phyloP scores from a whole-genome alignment of 257 asterid genomes.

The Lithospermum erythrorhizon region DNA sequence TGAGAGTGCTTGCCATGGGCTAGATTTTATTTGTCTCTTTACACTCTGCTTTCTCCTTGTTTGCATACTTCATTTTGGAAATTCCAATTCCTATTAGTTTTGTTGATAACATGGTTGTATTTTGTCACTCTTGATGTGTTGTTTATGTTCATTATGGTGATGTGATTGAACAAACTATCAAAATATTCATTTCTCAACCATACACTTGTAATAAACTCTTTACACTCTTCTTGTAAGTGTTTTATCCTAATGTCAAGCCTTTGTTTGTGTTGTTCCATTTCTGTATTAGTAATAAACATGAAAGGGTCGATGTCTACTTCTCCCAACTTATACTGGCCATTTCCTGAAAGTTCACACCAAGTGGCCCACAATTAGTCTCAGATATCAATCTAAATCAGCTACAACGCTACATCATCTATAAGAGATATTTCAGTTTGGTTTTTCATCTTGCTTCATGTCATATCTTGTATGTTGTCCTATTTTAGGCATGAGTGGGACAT shows the following conservation, averaged over 20 bases:
- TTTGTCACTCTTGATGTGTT: too few species aligned
- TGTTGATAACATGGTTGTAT: too few species aligned
- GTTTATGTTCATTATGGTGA: too few species aligned
- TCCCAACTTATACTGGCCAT: too few species aligned
- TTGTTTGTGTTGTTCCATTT: background rate
- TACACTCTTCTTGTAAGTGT: background rate
- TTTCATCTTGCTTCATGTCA: slow-evolving; percentile 8
- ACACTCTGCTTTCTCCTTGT: background rate
- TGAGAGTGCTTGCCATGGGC: background rate
- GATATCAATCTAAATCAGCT: background rate
- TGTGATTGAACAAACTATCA: too few species aligned
- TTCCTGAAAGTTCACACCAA: background rate
- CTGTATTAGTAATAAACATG: background rate
- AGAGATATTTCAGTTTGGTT: background rate
- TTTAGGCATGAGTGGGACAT: slow-evolving; percentile 84
- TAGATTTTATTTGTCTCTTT: background rate
- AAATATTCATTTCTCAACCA: too few species aligned
- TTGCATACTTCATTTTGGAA: background rate
- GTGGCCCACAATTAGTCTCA: background rate
- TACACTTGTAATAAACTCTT: too few species aligned
- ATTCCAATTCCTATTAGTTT: too few species aligned
- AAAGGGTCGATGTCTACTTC: too few species aligned
- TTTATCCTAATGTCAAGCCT: background rate
- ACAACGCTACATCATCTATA: background rate
- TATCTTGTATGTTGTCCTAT: slow-evolving; percentile 12